Evolutionary conservation across 2,329 filamentous ascomycete species (phyloP).

Genomic region (Verticillium zaregamsianum): DNA sequence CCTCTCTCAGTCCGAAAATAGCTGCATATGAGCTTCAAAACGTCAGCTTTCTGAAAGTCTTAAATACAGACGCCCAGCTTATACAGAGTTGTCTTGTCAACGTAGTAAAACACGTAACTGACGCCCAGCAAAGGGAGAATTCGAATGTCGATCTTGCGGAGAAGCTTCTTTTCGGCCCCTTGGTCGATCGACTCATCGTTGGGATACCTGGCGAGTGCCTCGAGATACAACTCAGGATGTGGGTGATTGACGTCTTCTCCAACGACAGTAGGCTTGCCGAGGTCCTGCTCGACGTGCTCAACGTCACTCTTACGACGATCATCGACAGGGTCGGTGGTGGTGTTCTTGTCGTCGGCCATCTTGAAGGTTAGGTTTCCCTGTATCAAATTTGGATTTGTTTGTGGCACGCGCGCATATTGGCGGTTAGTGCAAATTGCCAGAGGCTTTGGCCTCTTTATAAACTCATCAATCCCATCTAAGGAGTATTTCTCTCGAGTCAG

Average conservation of each 20-base stretch:
- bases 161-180: constrained; percentile 24
- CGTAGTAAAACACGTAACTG: constrained; percentile 37
- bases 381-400: too few species aligned
- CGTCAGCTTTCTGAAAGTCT: neutral
- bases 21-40: constrained; percentile 46
- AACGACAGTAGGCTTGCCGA: constrained; percentile 8
- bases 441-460: neutral
- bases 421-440: neutral
- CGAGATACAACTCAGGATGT: constrained; percentile 24
- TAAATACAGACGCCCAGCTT: neutral
- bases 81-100: constrained; percentile 24
- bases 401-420: too few species aligned
- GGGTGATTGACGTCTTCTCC: constrained; percentile 15
- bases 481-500: neutral
- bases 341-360: constrained; percentile 1
- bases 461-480: neutral
- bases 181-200: constrained; percentile 31
- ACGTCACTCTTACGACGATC: constrained; percentile 8
- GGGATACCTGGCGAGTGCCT: constrained; percentile 30
- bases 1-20: constrained; percentile 59
- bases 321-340: neutral
- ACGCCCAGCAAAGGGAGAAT: constrained; percentile 32
- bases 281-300: constrained; percentile 14
- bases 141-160: constrained; percentile 31
- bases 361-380: neutral